Conservation (phyloP, 352 stramenopile species). For the Phytopythium vexans region DNA sequence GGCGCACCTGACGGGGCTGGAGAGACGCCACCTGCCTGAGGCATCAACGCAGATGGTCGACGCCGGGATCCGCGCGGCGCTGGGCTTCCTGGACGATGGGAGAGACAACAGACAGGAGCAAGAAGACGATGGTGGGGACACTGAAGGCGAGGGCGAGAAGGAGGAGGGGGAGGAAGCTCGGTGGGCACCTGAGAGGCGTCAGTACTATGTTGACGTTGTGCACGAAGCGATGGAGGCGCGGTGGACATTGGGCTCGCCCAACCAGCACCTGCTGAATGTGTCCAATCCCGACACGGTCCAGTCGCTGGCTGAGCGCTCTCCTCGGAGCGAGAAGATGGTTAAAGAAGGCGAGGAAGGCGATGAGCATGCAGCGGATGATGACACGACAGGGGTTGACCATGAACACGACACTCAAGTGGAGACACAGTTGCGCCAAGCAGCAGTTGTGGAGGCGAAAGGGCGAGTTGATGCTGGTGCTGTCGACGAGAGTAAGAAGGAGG, state of each 20-base stretch:
- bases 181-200: constrained; percentile 3
- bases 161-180: constrained; percentile 7
- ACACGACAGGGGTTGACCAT: neutral
- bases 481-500: constrained; percentile 4
- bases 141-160: constrained; percentile 10
- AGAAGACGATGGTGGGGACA: constrained; percentile 8
- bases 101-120: constrained; percentile 2
- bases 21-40: constrained; percentile 3
- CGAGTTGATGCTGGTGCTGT: constrained; percentile 6
- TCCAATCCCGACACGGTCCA: neutral
- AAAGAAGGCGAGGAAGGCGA: constrained; percentile 12
- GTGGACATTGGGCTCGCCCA: constrained; percentile 15
- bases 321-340: neutral
- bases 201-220: constrained; percentile 48
- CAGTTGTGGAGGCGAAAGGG: neutral
- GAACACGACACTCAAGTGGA: constrained; percentile 1
- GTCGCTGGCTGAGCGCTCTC: no score
- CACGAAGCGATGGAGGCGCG: constrained; percentile 37
- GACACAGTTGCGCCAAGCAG: neutral
- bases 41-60: constrained; percentile 37
- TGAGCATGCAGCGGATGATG: constrained; percentile 2
- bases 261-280: constrained; percentile 1
- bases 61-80: constrained; percentile 39
- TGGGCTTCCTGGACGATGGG: constrained; percentile 41
- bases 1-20: constrained; percentile 14